These are phyloP conservation scores for Colletotrichum cereale DNA, from an alignment of 2,329 filamentous ascomycete species.

Conservation along the genomic window DNA sequence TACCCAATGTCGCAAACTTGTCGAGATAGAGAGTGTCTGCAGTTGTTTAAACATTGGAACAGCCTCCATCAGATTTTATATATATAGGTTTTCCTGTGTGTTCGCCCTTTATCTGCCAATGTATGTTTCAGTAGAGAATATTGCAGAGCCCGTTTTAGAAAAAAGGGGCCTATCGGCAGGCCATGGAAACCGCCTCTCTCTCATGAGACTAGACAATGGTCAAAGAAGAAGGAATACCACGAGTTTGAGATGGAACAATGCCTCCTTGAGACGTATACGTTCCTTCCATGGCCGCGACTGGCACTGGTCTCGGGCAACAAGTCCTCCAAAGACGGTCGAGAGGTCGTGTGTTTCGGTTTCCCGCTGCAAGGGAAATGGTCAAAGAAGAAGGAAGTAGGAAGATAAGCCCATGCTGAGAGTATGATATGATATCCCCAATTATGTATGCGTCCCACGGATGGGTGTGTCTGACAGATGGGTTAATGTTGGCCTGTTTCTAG, in stretches of 20 bases:
- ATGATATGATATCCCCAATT: not conserved
- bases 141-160: too few relatives aligned
- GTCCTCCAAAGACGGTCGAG: not conserved
- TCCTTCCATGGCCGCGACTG: not conserved
- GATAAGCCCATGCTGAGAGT: too few relatives aligned
- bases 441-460: not conserved
- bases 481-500: not conserved
- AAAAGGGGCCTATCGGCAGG: not conserved
- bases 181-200: not conserved
- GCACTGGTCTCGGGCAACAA: not conserved
- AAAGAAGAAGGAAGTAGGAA: not conserved
- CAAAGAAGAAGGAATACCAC: not conserved
- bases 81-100: rapidly evolving
- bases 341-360: not conserved
- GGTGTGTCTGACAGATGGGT: not conserved
- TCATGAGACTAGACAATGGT: not conserved
- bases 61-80: too few relatives aligned
- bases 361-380: not conserved
- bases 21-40: not conserved
- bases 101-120: not conserved
- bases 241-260: not conserved
- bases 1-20: too few relatives aligned
- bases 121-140: too few relatives aligned
- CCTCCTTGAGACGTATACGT: too few relatives aligned
- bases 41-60: not conserved